Evolutionary conservation across 2,329 filamentous ascomycete genomes (phyloP), one percentile per base, ranked within the genome.

Genomic region (Capronia americana): DNA sequence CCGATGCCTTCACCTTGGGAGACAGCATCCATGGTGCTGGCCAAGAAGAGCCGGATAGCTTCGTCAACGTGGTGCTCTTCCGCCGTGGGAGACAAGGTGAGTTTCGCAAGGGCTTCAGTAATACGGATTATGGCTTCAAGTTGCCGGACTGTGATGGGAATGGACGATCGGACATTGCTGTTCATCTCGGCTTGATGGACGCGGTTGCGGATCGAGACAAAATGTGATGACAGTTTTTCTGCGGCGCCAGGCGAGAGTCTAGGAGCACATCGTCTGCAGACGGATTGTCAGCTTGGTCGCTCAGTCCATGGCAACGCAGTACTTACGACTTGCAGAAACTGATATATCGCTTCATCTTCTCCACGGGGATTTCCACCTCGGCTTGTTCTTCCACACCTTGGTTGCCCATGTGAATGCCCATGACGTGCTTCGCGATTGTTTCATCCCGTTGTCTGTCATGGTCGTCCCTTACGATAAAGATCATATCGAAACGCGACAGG

Each of bases 401-500:
- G 14, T 92, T 91, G 65, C 93, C 92, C 92, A 97, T 98, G 74
- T 98, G 94, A 70, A 99, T 93, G 54, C 90, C 89, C 89, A 99
- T 97, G 75, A 99, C 94, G 86, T 99, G 95, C 76, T 90, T 94
- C 12, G 95, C 95, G 75, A 99, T 98, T 3, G 86, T 89, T 81
- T 97, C 92, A 76, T 99, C 95, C 74, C 94, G 92, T 64, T 87
- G 90, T 53, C 92, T 87, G 69, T 94, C 92, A 77, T 99, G 95
- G 69, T 96, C 93, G 77, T 99, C 95, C 73, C 92, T 92, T 69
- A 99, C 94, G 72, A 99, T 97, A 83, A 98, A 99, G 71, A 99
- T 98, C 92, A 99, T 97, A 79, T 99, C 95, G 78, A 99, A 99
- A 86, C 95, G 92, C 2, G 94, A 98, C 71, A 99, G 78, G 74